Evolutionary conservation across 2,329 filamentous ascomycete species (phyloP).

Genomic region (Pestalotiopsis sp.): DNA sequence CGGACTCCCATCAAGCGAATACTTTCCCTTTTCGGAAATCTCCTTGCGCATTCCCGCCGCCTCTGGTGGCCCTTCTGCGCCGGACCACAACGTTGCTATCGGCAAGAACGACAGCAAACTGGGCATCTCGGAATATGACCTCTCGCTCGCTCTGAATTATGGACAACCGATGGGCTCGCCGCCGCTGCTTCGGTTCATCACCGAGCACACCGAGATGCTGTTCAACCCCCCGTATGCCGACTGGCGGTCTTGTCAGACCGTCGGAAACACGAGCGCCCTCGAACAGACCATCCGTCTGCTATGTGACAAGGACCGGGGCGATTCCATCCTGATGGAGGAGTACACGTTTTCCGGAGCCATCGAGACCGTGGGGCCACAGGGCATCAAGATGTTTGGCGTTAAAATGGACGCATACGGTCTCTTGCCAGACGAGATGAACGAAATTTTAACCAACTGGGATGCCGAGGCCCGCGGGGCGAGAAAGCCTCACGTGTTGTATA

Average conservation of each 20-base stretch:
- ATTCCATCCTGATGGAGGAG: conserved; percentile 83
- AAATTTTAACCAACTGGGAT: conserved; percentile 54
- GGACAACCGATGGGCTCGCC: conserved; percentile 84
- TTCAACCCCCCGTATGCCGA: conserved; percentile 89
- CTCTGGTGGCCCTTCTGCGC: conserved; percentile 56
- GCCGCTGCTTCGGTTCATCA: conserved; percentile 86
- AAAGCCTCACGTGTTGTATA: conserved; percentile 61
- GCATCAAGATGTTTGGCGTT: conserved; percentile 53
- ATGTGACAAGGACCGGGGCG: conserved; percentile 67
- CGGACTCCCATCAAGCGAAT: conserved; percentile 83
- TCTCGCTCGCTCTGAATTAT: conserved; percentile 91
- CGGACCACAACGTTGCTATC: conserved; percentile 62
- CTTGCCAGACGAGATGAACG: conserved; percentile 53
- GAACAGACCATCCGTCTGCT: conserved; percentile 87
- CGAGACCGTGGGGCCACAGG: conserved; percentile 59
- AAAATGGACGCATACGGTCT: conserved; percentile 57
- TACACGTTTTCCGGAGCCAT: conserved; percentile 83
- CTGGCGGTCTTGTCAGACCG: conserved; percentile 82
- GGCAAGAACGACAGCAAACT: conserved; percentile 78
- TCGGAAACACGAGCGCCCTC: conserved; percentile 84
- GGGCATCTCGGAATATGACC: conserved; percentile 59
- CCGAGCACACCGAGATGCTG: conserved; percentile 93
- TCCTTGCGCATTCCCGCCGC: conserved; percentile 72
- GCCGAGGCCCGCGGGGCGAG: conserved; percentile 39
- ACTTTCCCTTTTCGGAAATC: conserved; percentile 88